Evolutionary conservation across 805 yeast genomes (phyloP), one percentile per base, ranked within the genome.

Genomic region (Spathaspora girioi): DNA sequence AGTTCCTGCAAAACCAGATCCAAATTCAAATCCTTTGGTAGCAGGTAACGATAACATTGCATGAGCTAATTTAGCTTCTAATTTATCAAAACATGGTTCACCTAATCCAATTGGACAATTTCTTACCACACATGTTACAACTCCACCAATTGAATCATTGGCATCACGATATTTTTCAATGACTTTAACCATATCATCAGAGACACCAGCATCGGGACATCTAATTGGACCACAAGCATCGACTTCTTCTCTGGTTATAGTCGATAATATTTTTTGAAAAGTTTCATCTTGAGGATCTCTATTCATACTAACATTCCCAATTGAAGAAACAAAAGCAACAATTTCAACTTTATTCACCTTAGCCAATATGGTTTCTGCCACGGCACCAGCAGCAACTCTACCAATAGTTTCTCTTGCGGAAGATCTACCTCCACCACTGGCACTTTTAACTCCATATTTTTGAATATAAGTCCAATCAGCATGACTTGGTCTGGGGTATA

Each of bases 11-110:
- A 94, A 94, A 12, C 99, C 99, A 29, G 97, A 89, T 49, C 99
- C 99, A 62, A 94, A 84, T 76, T 94, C 99, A 62, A 94, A 94
- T 35, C 98, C 99, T 73, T 94, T 94, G 45, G 98, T 89, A 44
- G 99, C 98, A 18, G 99, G 99, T 56, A 94, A 82, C 2, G 97
- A 92, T 57, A 94, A 75, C 99, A 94, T 94, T 48, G 98, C 98
- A 67, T 94, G 99, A 12, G 98, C 99, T 56, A 94, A 78, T 62
- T 81, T 72, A 31, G 99, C 99, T 77, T 94, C 99, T 56, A 94
- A 76, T 74, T 94, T 94, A 71, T 94, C 99, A 67, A 94, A 94
- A 55, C 91, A 90, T 27, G 99, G 99, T 75, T 94, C 99, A 57
- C 99, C 99, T 43, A 94, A 78, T n/a, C 98, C 98, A 49, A 86